Conservation (phyloP, 1,139 yeast genomes). For the Spencermartinsiella ligniputridi region DNA sequence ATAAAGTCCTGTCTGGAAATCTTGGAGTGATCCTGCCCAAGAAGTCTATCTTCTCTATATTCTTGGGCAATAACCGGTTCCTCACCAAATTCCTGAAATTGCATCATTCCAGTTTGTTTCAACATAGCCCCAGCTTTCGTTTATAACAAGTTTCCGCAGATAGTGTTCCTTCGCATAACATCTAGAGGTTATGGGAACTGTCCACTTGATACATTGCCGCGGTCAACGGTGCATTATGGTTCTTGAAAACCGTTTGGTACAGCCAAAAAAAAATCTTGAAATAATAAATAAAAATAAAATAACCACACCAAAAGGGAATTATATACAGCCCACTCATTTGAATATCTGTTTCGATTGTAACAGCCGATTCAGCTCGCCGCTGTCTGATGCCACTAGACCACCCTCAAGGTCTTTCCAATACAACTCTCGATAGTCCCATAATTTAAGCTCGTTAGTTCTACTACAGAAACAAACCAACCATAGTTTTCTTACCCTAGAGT, state of each 20-base stretch:
- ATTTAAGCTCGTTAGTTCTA: constrained; percentile 1
- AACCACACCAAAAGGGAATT: neutral
- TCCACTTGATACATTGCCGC: too few species aligned
- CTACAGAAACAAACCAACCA: constrained; percentile 2
- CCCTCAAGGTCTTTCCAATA: neutral
- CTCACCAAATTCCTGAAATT: neutral
- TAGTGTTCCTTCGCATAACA: neutral
- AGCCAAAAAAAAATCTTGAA: neutral
- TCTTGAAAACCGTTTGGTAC: neutral
- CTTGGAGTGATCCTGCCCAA: neutral
- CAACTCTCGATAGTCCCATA: constrained; percentile 19
- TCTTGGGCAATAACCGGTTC: neutral
- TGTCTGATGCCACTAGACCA: neutral
- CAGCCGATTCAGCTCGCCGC: neutral
- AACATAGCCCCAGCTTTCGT: neutral
- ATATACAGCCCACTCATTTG: neutral
- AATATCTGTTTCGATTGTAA: neutral
- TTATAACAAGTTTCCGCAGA: neutral
- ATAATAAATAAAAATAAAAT: neutral
- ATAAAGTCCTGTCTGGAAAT: neutral
- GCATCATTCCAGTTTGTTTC: neutral
- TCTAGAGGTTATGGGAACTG: neutral
- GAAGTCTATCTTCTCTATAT: neutral
- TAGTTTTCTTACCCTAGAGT: neutral
- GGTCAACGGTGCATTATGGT: too few species aligned